A percentile compares a stretch with the other conserved stretches of the same genome.
phyloP scores from a whole-genome alignment of 169 alveolate species.

The Plasmodium yoelii region DNA sequence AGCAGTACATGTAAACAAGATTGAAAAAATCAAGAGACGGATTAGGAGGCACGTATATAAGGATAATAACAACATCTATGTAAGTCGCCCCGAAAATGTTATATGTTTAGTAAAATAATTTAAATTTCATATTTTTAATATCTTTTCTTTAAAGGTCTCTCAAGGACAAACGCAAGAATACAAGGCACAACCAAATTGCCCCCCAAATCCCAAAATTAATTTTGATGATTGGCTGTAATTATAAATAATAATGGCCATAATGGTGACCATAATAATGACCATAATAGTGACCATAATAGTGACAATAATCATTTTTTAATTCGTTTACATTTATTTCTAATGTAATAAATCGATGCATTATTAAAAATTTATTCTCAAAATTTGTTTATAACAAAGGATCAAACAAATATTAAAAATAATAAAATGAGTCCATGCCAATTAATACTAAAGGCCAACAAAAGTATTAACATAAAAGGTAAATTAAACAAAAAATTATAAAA shows the following conservation, averaged over 20 bases:
- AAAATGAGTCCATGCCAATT: too few species aligned
- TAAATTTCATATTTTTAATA: too few species aligned
- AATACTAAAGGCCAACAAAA: too few species aligned
- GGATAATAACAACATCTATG: constrained; percentile 21
- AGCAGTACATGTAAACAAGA: constrained; percentile 36
- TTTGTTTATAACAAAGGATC: too few species aligned
- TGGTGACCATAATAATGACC: not conserved
- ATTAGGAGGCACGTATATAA: constrained; percentile 42
- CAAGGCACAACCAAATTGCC: too few species aligned
- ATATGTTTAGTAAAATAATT: too few species aligned
- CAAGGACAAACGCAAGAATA: too few species aligned
- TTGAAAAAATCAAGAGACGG: constrained; percentile 52
- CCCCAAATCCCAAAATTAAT: not conserved
- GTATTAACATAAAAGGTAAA: too few species aligned
- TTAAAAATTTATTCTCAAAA: too few species aligned
- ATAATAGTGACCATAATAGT: not conserved
- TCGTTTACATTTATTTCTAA: not conserved
- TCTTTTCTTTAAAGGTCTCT: too few species aligned
- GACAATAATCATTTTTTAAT: not conserved
- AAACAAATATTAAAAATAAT: too few species aligned
- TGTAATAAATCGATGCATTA: not conserved
- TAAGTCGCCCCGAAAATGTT: not conserved
- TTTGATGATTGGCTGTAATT: constrained; percentile 66
- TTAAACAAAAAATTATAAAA: too few species aligned
- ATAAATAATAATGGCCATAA: not conserved